Percentiles rank a stretch among this genome's conserved stretches.
Conservation (phyloP, 2,329 filamentous ascomycete species). For the Trichoderma sp. region DNA sequence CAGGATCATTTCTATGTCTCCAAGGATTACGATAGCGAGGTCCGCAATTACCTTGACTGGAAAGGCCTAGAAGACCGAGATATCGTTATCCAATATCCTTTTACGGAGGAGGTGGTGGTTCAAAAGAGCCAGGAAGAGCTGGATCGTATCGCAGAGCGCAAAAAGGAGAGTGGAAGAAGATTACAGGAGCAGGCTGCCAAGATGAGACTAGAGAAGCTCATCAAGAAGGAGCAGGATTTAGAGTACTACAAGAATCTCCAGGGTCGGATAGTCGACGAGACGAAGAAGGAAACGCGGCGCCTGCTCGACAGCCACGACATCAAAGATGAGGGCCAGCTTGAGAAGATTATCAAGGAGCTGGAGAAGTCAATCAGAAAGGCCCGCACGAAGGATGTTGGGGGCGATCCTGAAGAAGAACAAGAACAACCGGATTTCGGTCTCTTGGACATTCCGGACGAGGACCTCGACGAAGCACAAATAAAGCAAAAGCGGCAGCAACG, state of each 20-base stretch:
- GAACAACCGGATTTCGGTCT: constrained; percentile 84
- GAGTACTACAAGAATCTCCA: constrained; percentile 91
- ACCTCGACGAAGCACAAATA: constrained; percentile 84
- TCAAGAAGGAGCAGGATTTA: constrained; percentile 92
- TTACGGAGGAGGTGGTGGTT: constrained; percentile 81
- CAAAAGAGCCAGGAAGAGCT: constrained; percentile 96
- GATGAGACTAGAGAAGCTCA: constrained; percentile 91
- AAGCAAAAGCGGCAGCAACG: constrained; percentile 93
- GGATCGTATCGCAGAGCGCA: constrained; percentile 82
- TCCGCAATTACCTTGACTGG: constrained; percentile 80
- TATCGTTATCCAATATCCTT: constrained; percentile 87
- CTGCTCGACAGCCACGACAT: constrained; percentile 87
- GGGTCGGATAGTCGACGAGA: constrained; percentile 65
- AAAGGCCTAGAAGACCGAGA: constrained; percentile 86
- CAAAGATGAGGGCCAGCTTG: constrained; percentile 83
- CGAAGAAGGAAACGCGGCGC: constrained; percentile 86
- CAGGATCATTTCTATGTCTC: constrained; percentile 88
- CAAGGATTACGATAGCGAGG: constrained; percentile 74
- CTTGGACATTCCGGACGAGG: constrained; percentile 83
- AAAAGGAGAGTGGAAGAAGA: constrained; percentile 88
- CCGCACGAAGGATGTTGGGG: constrained; percentile 88
- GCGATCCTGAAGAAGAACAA: constrained; percentile 73
- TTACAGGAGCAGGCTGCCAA: constrained; percentile 95
- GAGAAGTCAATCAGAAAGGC: constrained; percentile 88
- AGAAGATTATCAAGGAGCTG: constrained; percentile 80